Percentiles rank a stretch among this genome's conserved stretches.
Evolutionary conservation across 345 rosid genomes (phyloP).

Genomic region (Brassica juncea): DNA sequence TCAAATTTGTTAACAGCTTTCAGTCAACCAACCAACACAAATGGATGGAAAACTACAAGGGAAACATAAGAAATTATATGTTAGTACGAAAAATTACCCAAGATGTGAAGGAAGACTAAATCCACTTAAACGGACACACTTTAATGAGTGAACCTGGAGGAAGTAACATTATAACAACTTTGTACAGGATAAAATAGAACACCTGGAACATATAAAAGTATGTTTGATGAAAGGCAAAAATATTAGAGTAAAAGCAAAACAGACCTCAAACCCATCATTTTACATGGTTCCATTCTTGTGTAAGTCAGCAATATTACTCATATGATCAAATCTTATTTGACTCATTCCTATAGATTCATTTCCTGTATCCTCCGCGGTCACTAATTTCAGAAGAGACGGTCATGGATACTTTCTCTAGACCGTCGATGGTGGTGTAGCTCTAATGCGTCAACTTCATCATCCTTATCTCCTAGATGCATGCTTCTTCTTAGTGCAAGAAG

Average conservation of each 20-base stretch:
- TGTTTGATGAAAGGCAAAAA: background rate
- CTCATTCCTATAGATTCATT: too few relatives aligned
- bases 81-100: slow-evolving; percentile 54
- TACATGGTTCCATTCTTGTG: slow-evolving; percentile 39
- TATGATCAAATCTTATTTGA: background rate
- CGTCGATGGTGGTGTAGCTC: too few relatives aligned
- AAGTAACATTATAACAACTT: slow-evolving; percentile 12
- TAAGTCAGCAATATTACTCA: background rate
- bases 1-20: slow-evolving; percentile 1
- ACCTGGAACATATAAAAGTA: background rate
- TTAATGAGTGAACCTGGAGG: slow-evolving; percentile 70
- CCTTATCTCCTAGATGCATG: too few relatives aligned
- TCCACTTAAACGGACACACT: slow-evolving; percentile 73
- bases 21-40: background rate
- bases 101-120: slow-evolving; percentile 88
- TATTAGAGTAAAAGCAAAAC: slow-evolving; percentile 30
- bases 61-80: background rate
- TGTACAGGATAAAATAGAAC: background rate
- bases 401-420: too few relatives aligned
- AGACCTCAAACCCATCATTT: slow-evolving; percentile 86
- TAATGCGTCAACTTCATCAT: too few relatives aligned
- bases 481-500: too few relatives aligned
- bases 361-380: too few relatives aligned
- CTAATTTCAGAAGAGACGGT: too few relatives aligned
- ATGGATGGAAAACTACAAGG: background rate